phyloP scores from a whole-genome alignment of 176 grass and related monocot species.

The Bothriochloa decipiens region DNA sequence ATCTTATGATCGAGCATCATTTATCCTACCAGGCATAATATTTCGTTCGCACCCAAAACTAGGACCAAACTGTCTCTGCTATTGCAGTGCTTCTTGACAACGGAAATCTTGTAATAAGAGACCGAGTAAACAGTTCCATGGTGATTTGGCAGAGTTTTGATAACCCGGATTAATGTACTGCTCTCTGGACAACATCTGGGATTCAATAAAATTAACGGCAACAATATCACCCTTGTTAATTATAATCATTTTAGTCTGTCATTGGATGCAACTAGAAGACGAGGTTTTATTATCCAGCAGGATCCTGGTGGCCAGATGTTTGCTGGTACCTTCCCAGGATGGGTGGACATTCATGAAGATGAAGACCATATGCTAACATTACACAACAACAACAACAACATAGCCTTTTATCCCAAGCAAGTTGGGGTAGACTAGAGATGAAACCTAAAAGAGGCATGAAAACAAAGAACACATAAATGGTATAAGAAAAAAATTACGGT shows the following conservation, averaged over 20 bases:
- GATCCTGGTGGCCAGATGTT: not conserved
- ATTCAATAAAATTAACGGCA: constrained; percentile 3
- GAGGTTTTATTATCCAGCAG: not conserved
- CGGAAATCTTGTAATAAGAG: constrained; percentile 43
- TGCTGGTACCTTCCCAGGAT: not conserved
- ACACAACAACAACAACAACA: too few species aligned
- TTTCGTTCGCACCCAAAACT: not conserved
- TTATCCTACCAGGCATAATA: too few species aligned
- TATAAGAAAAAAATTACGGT: too few species aligned
- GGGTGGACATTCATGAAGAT: constrained; percentile 26
- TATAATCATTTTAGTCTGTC: too few species aligned
- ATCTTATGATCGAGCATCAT: too few species aligned
- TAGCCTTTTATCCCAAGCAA: too few species aligned
- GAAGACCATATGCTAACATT: not conserved
- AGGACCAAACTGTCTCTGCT: not conserved
- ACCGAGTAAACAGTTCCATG: constrained; percentile 13
- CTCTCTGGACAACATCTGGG: constrained; percentile 20
- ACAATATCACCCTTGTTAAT: not conserved
- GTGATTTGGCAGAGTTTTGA: constrained; percentile 47
- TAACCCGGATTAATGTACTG: constrained; percentile 12
- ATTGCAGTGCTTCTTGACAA: constrained; percentile 42
- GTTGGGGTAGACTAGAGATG: too few species aligned
- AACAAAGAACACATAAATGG: too few species aligned
- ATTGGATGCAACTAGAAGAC: not conserved
- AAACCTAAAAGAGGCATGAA: too few species aligned